Evolutionary conservation across 2,329 filamentous ascomycete species (phyloP).

Genomic region (Exophiala bonariae): DNA sequence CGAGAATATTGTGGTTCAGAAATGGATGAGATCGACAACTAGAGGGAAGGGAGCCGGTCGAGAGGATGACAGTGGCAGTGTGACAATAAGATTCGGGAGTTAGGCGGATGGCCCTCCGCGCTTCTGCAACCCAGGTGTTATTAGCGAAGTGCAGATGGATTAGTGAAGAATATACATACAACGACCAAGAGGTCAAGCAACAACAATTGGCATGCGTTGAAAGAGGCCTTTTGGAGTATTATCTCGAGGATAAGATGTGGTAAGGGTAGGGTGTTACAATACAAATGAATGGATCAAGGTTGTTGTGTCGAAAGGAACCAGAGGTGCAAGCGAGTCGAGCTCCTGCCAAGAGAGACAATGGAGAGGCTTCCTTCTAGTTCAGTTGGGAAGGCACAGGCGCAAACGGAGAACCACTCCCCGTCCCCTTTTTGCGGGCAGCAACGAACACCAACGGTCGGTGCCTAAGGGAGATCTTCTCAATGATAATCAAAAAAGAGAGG

Average conservation of each 20-base stretch:
- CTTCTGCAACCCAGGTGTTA: neutral
- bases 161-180: neutral
- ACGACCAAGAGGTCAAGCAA: slow-evolving; percentile 1
- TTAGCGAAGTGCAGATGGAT: neutral
- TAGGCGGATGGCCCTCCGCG: neutral
- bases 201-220: neutral
- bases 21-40: neutral
- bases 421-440: no score
- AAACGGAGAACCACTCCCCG: neutral
- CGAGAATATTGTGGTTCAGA: no score
- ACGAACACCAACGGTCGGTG: no score
- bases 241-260: no score
- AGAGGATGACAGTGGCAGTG: neutral
- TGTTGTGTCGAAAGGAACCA: no score
- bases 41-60: neutral
- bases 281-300: no score
- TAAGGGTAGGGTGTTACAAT: no score
- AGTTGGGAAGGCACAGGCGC: neutral
- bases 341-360: neutral
- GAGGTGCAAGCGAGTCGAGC: neutral
- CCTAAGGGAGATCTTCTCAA: no score
- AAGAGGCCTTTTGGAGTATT: no score
- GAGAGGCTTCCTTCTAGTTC: neutral
- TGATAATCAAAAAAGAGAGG: no score
- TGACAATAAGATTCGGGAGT: neutral